Conservation (phyloP, 1,284 basidiomycete species). For the Anthracocystis setariae region DNA sequence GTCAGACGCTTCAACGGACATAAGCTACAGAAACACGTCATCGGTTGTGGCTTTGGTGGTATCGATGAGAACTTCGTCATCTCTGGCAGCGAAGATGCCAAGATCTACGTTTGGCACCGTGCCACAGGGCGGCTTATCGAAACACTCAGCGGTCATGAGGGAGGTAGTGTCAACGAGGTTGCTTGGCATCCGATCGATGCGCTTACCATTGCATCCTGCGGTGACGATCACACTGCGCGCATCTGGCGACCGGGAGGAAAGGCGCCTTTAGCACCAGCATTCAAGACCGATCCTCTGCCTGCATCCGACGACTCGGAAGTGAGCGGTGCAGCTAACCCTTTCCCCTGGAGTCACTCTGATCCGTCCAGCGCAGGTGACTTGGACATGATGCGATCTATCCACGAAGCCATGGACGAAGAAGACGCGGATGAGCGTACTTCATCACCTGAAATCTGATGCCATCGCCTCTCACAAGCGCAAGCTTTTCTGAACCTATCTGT, state of each 20-base stretch:
- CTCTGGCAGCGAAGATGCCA: conserved; percentile 82
- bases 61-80: conserved; percentile 86
- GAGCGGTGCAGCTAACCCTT: conserved; percentile 43
- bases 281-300: conserved; percentile 13
- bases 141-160: conserved; percentile 82
- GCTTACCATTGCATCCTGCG: conserved; percentile 81
- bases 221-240: conserved; percentile 63
- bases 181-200: conserved; percentile 89
- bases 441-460: conserved; percentile 14
- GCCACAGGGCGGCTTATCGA: conserved; percentile 84
- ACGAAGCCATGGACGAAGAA: conserved; percentile 42
- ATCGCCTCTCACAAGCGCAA: neutral
- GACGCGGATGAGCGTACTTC: conserved; percentile 8
- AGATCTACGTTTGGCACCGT: conserved; percentile 96
- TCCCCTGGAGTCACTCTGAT: conserved; percentile 43
- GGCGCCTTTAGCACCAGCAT: neutral
- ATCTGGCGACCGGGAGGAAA: conserved; percentile 57
- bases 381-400: conserved; percentile 41
- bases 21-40: conserved; percentile 73
- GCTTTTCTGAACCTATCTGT: too few species aligned
- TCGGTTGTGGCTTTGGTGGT: conserved; percentile 94
- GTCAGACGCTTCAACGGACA: conserved; percentile 70
- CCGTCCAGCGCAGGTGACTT: conserved; percentile 20
- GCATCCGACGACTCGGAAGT: conserved; percentile 45
- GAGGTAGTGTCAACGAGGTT: conserved; percentile 90